Evolutionary conservation across 139 green algal species (phyloP).

Genomic region (Volvox africanus): DNA sequence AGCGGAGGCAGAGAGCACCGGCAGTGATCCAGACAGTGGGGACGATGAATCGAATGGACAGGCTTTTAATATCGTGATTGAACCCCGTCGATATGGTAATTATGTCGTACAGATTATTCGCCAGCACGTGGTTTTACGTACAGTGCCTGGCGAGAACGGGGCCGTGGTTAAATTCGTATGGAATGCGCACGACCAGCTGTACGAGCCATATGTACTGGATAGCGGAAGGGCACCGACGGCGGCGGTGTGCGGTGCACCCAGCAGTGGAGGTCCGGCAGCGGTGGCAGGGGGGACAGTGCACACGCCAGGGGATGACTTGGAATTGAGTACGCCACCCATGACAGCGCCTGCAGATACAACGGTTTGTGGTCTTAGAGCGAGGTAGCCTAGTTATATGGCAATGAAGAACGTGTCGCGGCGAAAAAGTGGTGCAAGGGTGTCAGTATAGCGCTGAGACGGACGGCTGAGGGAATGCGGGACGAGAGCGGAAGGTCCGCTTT

Average conservation of each 20-base stretch:
- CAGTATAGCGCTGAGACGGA: too few species aligned
- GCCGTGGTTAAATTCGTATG: constrained; percentile 42
- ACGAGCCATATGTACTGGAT: constrained; percentile 17
- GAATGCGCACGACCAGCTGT: constrained; percentile 40
- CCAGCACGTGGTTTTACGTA: constrained; percentile 25
- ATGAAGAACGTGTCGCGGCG: too few species aligned
- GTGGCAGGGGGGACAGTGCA: too few species aligned
- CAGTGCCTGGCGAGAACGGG: background rate
- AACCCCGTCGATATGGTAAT: background rate
- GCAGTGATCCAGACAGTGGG: background rate
- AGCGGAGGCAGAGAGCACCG: background rate
- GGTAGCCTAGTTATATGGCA: too few species aligned
- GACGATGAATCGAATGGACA: background rate
- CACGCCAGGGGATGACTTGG: too few species aligned
- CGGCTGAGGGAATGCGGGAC: background rate
- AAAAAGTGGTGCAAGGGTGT: too few species aligned
- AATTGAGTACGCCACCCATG: too few species aligned
- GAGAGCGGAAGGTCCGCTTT: background rate
- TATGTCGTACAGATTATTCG: constrained; percentile 7
- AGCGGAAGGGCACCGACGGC: background rate
- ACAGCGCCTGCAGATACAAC: too few species aligned
- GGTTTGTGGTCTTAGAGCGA: too few species aligned
- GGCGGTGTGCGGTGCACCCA: too few species aligned
- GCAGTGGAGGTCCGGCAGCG: too few species aligned
- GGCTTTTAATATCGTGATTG: too few species aligned